These are phyloP conservation scores for Cutaneotrichosporon sp. DNA, from an alignment of 1,284 basidiomycete species.

Conservation along the genomic window DNA sequence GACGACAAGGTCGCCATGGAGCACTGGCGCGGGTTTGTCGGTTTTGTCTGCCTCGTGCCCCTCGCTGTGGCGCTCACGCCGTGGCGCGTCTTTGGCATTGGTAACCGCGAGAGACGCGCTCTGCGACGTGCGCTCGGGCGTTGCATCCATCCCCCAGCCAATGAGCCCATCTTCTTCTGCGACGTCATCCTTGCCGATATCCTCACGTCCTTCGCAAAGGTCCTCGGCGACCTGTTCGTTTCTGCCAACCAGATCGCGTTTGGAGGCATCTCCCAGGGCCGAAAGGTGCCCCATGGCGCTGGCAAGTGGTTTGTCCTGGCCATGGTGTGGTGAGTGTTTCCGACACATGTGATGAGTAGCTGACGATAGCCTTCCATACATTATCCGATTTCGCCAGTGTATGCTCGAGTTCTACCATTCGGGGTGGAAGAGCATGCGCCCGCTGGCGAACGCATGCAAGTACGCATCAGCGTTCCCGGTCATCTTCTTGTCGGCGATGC, in stretches of 20 bases:
- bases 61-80: constrained; percentile 61
- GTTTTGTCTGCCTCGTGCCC: constrained; percentile 59
- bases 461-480: constrained; percentile 98
- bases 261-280: constrained; percentile 62
- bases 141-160: constrained; percentile 63
- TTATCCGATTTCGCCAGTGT: constrained; percentile 89
- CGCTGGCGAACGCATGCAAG: constrained; percentile 91
- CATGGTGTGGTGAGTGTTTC: constrained; percentile 69
- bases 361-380: constrained; percentile 70
- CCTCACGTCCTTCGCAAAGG: constrained; percentile 93
- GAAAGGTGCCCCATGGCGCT: constrained; percentile 60
- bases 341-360: neutral
- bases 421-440: constrained; percentile 61
- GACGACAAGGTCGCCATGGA: constrained; percentile 60
- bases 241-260: constrained; percentile 67
- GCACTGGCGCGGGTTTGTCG: constrained; percentile 67
- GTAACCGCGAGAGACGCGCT: constrained; percentile 64
- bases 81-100: constrained; percentile 58
- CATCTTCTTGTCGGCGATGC: constrained; percentile 84
- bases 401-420: constrained; percentile 74
- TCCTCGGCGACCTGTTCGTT: constrained; percentile 89
- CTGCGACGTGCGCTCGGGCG: constrained; percentile 67
- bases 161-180: constrained; percentile 70
- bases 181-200: constrained; percentile 94
- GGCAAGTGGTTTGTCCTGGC: constrained; percentile 69